phyloP scores from a whole-genome alignment of 257 asterid genomes.

The Ligustrum vulgare region DNA sequence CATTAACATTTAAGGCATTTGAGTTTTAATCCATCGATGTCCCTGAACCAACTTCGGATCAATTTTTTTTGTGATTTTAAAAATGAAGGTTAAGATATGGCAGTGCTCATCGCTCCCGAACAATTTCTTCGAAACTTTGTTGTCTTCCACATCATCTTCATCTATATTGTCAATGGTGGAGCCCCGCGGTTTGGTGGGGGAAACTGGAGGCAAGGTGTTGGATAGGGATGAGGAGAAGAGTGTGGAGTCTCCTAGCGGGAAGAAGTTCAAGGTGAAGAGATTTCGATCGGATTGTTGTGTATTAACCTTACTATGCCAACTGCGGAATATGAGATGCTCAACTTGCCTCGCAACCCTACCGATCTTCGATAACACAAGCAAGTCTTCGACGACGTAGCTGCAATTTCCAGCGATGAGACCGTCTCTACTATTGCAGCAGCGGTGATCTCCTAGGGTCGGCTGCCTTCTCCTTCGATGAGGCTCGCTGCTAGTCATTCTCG shows the following conservation, averaged over 20 bases:
- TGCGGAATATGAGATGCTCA: slow-evolving; percentile 67
- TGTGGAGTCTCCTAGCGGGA: slow-evolving; percentile 60
- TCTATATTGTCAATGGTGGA: slow-evolving; percentile 57
- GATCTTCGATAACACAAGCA: slow-evolving; percentile 78
- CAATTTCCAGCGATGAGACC: no score
- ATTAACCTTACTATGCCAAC: slow-evolving; percentile 84
- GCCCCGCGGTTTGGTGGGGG: slow-evolving; percentile 66
- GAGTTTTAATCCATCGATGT: not conserved
- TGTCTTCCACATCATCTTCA: slow-evolving; percentile 28
- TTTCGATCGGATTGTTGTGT: slow-evolving; percentile 52
- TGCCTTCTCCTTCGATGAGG: no score
- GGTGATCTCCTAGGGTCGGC: no score
- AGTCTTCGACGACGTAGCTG: no score
- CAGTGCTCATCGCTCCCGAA: slow-evolving; percentile 47
- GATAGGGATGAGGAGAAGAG: no score
- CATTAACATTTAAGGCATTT: not conserved
- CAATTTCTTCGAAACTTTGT: slow-evolving; percentile 31
- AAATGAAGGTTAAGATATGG: slow-evolving; percentile 33
- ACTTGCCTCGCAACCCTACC: slow-evolving; percentile 78
- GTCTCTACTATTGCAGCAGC: no score
- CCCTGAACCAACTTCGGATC: not conserved
- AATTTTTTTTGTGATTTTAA: slow-evolving; percentile 3
- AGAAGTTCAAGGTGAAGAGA: slow-evolving; percentile 53
- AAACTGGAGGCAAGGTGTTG: slow-evolving; percentile 42
- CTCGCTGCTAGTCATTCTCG: no score